Base-by-base conservation (phyloP, 176 grass and related monocot species). In the Carex cristatella region DNA sequence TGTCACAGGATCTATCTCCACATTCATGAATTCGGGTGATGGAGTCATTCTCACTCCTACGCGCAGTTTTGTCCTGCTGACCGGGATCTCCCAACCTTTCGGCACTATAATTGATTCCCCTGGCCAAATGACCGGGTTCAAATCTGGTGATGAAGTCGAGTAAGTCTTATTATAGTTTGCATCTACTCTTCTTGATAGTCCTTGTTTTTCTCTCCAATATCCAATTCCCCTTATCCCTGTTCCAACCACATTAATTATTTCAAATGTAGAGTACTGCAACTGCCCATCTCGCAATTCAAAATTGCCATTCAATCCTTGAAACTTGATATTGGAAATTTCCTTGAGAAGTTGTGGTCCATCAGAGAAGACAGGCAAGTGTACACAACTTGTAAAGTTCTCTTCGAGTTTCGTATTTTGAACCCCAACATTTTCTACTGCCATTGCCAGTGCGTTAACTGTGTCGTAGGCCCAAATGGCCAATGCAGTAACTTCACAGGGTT, bases 231-330 rank as follows among this genome's bases (percentile, higher is more conserved):
- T 89, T 40, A 54, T 48, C 19, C 72, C 65, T 23, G 69, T 37
- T 85, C 82, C 2, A 87, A 87, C 32, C 40, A 94, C 62, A 85
- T 94, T 94, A 53, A 94, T 88, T 85, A 94, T 86, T 65, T 83
- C 76, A 42, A 93, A 93, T 7, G 7, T 37, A 1, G 84, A 89
- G 18, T 38, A 76, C 48, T 82, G 60, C 79, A 92, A 81, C 44
- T 92, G 88, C 31, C 87, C 82, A 60, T 89, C 42, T 89, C 46
- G 65, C 69, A 95, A 81, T 81, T 87, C 38, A 79, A 92, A 86
- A 7, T 85, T 56, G 10, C 88, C 88, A 89, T 88, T 79, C 59
- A 90, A 60, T 31, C 93, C 93, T 83, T 53, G 69, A 81, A 95
- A 91, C 80, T 70, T 88, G n/a, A 61, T 84, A 9, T 77, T 60